A percentile compares a stretch with the other conserved stretches of the same genome.
Conservation (phyloP, 495 filamentous ascomycete species). For the Podospora bellae-mahoneyi region DNA sequence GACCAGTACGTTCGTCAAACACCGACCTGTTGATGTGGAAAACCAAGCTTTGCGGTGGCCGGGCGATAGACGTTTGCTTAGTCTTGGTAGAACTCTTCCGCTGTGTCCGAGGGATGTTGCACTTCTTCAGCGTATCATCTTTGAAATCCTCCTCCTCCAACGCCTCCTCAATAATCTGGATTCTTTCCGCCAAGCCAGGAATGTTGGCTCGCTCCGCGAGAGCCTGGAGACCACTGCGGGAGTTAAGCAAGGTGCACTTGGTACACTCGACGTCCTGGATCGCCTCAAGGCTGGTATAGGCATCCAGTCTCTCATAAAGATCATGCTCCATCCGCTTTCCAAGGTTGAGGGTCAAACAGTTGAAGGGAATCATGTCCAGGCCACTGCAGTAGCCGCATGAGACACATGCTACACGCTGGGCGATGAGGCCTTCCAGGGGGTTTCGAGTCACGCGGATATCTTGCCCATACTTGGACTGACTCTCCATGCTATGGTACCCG, state of each 20-base stretch:
- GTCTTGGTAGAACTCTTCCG: constrained; percentile 75
- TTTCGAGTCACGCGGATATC: constrained; percentile 35
- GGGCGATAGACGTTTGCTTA: constrained; percentile 78
- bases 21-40: constrained; percentile 89
- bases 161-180: constrained; percentile 62
- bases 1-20: constrained; percentile 77
- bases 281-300: constrained; percentile 77
- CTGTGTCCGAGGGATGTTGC: constrained; percentile 66
- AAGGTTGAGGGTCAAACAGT: constrained; percentile 83
- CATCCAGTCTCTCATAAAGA: constrained; percentile 73
- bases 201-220: constrained; percentile 33
- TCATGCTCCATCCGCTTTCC: constrained; percentile 56
- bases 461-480: constrained; percentile 22
- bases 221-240: constrained; percentile 35
- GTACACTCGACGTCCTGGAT: constrained; percentile 88
- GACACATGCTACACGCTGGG: constrained; percentile 86
- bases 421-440: constrained; percentile 83
- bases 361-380: constrained; percentile 85
- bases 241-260: constrained; percentile 75
- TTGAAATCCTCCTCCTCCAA: constrained; percentile 76
- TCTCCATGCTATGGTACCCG: constrained; percentile 42
- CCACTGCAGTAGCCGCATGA: constrained; percentile 83
- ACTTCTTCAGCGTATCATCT: constrained; percentile 69
- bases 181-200: constrained; percentile 41
- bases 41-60: constrained; percentile 72